These are phyloP conservation scores for Raffaelea arxii DNA, from an alignment of 2,329 filamentous ascomycete genomes.

Conservation along the genomic window DNA sequence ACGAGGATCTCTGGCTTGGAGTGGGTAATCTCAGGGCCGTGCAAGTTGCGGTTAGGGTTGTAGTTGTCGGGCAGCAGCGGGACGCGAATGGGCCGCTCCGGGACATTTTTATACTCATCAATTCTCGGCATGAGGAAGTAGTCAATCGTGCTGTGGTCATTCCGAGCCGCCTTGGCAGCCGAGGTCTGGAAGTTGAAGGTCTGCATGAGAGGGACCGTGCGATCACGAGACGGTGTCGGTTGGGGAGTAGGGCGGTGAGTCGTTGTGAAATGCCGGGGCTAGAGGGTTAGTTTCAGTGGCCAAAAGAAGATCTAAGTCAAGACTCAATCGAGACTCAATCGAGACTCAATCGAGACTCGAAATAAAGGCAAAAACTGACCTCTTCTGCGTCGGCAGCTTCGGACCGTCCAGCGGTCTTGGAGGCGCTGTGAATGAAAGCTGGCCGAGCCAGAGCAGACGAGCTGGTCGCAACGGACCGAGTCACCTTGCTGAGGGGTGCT, in stretches of 20 bases:
- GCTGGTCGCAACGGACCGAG: neutral
- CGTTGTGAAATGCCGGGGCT: slow-evolving; percentile 31
- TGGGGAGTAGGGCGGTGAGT: slow-evolving; percentile 37
- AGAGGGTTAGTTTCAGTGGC: neutral
- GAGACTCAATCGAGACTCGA: too few species aligned
- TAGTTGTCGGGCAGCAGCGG: slow-evolving; percentile 53
- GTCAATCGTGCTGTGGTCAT: slow-evolving; percentile 34
- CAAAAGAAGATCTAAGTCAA: too few species aligned
- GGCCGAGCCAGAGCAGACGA: neutral
- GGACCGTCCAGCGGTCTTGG: too few species aligned
- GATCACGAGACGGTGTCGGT: slow-evolving; percentile 29
- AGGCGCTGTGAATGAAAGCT: neutral
- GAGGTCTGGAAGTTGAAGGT: slow-evolving; percentile 51
- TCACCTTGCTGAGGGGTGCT: neutral
- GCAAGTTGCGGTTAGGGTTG: slow-evolving; percentile 30
- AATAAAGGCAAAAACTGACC: too few species aligned
- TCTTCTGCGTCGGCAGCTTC: too few species aligned
- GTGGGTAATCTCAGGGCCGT: slow-evolving; percentile 24
- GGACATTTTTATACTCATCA: slow-evolving; percentile 16
- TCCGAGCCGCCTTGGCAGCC: slow-evolving; percentile 24
- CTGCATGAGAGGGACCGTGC: slow-evolving; percentile 51
- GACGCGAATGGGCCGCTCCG: slow-evolving; percentile 37
- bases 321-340: too few species aligned
- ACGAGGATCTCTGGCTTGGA: slow-evolving; percentile 40
- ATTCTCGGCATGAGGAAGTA: slow-evolving; percentile 40